phyloP scores from a whole-genome alignment of 768 basidiomycete species.

The Mycena indigotica region DNA sequence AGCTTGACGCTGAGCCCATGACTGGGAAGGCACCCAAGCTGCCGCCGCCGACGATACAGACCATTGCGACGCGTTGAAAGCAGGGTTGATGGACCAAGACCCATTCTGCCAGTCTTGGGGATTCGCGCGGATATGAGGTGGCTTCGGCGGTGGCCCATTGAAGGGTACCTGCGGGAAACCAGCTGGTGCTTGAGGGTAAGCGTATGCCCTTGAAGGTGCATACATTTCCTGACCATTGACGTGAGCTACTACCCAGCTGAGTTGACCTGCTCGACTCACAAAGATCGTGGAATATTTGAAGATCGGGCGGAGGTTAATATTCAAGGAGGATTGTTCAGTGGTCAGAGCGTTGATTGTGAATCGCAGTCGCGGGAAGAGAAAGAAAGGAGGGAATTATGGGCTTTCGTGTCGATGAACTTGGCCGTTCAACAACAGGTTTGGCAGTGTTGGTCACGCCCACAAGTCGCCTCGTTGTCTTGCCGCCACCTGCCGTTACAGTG shows the following conservation, averaged over 20 bases:
- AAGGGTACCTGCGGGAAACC: constrained; percentile 21
- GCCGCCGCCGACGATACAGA: constrained; percentile 26
- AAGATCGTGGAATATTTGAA: neutral
- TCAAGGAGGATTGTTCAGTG: neutral
- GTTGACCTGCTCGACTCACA: no score
- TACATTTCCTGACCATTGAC: neutral
- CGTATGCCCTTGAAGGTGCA: neutral
- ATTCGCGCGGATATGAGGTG: constrained; percentile 18
- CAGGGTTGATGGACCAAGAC: constrained; percentile 39
- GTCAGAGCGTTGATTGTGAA: neutral
- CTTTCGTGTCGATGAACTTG: neutral
- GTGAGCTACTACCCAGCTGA: no score
- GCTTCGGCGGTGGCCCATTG: constrained; percentile 20
- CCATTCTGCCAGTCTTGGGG: constrained; percentile 22
- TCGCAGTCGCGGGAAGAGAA: neutral
- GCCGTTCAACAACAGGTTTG: neutral
- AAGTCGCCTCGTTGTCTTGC: neutral
- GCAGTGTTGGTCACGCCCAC: neutral
- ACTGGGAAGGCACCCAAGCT: constrained; percentile 43
- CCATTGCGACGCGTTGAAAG: constrained; percentile 34
- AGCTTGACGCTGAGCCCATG: constrained; percentile 41
- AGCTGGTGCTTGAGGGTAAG: constrained; percentile 15
- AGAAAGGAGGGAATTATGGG: neutral
- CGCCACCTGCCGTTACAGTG: no score
- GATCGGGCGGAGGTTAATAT: neutral